Evolutionary conservation across 2,329 filamentous ascomycete species (phyloP).

Genomic region (Scedosporium boydii): DNA sequence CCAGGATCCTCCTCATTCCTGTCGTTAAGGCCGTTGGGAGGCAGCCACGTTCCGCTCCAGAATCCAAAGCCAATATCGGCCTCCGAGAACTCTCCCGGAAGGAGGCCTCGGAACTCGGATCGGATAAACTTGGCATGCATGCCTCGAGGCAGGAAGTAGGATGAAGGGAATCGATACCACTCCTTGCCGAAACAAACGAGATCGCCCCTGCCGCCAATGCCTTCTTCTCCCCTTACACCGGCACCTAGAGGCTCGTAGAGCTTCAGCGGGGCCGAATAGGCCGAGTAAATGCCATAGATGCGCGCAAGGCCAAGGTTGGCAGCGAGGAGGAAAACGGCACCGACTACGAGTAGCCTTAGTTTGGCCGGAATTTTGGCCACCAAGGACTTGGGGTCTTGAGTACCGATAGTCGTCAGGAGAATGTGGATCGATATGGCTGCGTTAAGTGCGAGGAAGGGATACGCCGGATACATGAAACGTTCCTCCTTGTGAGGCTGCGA

Average conservation of each 20-base stretch:
- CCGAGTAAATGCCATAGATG: conserved; percentile 66
- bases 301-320: conserved; percentile 60
- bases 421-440: conserved; percentile 80
- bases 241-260: conserved; percentile 61
- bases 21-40: conserved; percentile 82
- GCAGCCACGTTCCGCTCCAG: conserved; percentile 75
- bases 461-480: conserved; percentile 95
- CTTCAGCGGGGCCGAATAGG: conserved; percentile 70
- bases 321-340: conserved; percentile 51
- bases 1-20: conserved; percentile 74
- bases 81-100: conserved; percentile 85
- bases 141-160: conserved; percentile 77
- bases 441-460: conserved; percentile 83
- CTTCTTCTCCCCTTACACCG: conserved; percentile 32
- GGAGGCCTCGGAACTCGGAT: conserved; percentile 78
- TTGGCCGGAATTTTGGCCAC: conserved; percentile 63
- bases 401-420: conserved; percentile 64
- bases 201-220: conserved; percentile 50
- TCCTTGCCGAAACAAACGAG: conserved; percentile 88
- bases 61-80: conserved; percentile 59
- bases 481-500: conserved; percentile 95
- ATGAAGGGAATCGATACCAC: conserved; percentile 95
- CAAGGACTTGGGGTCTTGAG: conserved; percentile 55
- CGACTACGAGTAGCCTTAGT: conserved; percentile 60
- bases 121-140: conserved; percentile 84